These are phyloP conservation scores for Berkeleyomyces rouxiae DNA, from an alignment of 2,329 filamentous ascomycete species.

Conservation along the genomic window DNA sequence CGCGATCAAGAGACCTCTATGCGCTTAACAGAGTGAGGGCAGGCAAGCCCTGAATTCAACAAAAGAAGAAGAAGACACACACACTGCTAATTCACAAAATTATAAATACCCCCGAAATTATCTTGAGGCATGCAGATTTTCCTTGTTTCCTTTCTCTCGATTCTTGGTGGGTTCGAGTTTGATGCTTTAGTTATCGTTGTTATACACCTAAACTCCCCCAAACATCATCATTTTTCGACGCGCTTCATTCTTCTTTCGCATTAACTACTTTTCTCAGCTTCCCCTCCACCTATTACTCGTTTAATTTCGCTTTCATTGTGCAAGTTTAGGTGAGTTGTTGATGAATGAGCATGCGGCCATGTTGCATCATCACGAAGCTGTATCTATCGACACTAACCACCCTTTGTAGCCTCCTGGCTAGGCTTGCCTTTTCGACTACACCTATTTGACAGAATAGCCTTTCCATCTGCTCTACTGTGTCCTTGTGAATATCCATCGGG, in stretches of 20 bases:
- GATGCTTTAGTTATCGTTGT: neutral
- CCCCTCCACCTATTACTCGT: neutral
- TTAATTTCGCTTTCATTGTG: neutral
- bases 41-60: neutral
- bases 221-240: neutral
- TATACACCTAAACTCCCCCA: neutral
- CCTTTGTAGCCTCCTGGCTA: no score
- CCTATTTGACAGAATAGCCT: neutral
- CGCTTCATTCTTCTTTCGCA: neutral
- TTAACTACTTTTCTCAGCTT: neutral
- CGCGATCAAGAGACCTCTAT: neutral
- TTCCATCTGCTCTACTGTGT: neutral
- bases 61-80: neutral
- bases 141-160: neutral
- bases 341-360: no score
- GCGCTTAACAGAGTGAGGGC: neutral
- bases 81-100: neutral
- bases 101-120: neutral
- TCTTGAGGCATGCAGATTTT: neutral
- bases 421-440: no score
- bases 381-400: no score
- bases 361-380: no score
- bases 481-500: neutral
- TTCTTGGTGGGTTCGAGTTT: neutral
- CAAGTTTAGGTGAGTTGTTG: no score